Evolutionary conservation across 1,284 basidiomycete species (phyloP), one percentile per base, ranked within the genome.

Genomic region (Leccinum ponderosum): DNA sequence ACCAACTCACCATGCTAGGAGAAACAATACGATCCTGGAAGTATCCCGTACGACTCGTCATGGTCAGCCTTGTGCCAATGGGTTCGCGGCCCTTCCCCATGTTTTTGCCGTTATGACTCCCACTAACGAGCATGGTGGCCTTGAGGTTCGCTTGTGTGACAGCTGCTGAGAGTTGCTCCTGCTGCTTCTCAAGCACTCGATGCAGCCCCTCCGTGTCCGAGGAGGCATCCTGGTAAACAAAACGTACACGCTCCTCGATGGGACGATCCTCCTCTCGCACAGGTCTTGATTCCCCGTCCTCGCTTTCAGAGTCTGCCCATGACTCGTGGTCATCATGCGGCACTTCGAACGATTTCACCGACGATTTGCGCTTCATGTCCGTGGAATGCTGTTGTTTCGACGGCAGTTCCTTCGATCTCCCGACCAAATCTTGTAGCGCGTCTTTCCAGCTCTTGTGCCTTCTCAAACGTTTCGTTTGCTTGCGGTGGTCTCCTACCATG

Each of bases 41-140:
- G 76, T 94, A 97, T 6, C 94, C 95, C 17, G 93, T 93, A 55
- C 96, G 86, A 70, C 93, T 95, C 3, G 96, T 97, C 95, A 99
- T 98, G 0, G 97, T 97, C 67, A 98, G 78, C 53, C 94, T 81
- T 4, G 94, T 95, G 22, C 92, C 91, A 68, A 95, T 85, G 11
- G 84, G 84, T 44, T 83, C 82, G 53, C 75, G 78, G 39, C 67
- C 68, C 62, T 75, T 75, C 65, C 68, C 72, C 61, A 73, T 75
- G 64, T 65, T 69, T 54, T 72, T 71, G 66, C 60, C 71, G 72
- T 72, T 65, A 63, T 61, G 58, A 31, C 59, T 52, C 31, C 67
- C 70, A 57, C 53, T 51, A 53, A 65, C 65, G 56, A 71, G 72
- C 64, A 72, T 73, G 39, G 73, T 73, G n/a, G 80, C 81, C 66